Base-by-base conservation (phyloP, 805 yeast species). In the Teunomyces tritomae region DNA sequence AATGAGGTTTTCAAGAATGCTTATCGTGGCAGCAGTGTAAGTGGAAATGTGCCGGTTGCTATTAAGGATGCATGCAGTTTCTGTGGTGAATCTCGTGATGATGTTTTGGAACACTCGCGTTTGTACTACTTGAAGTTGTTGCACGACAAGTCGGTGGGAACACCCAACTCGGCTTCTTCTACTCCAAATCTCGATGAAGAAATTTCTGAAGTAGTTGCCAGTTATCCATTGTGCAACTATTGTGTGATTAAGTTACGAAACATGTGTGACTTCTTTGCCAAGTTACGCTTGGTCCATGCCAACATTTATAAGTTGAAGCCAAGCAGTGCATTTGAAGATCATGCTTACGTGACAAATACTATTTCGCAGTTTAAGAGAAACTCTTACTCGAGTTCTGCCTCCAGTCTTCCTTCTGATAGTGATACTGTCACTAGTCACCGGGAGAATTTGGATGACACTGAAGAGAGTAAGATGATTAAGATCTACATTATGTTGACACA, bases 221-320 rank as follows among this genome's bases (percentile, higher is more conserved):
- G 70, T 3, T 85, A 85, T 58, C 87, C 95, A 11, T 71, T 91
- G 29, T 92, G 97, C 62, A 84, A 85, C 50, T 84, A 82, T 57
- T 92, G 98, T 67, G 75, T 94, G 40, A 74, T 83, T 46, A 84
- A 89, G 59, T 75, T 90, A 44, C 79, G 98, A 58, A 82, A 87
- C 49, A 79, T 86, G 1, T 89, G 97, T 64, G 96, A 91, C 49
- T 78, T 89, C 50, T 82, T 89, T 59, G 87, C 90, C 35, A 85
- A 85, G 56, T 64, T 92, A 53, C 77, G 96, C 56, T 74, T 84
- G 24, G 68, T 91, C 35, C 67, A 73, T 50, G 57, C 68, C 42
- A 69, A 73, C 50, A 70, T 84, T 8, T 85, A 89, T 80, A 79
- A 82, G 59, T 62, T 84, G 37, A 78, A 76, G 45, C 70, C 57